phyloP scores from a whole-genome alignment of 2,329 filamentous ascomycete genomes.

The Aspergillus neoniger region DNA sequence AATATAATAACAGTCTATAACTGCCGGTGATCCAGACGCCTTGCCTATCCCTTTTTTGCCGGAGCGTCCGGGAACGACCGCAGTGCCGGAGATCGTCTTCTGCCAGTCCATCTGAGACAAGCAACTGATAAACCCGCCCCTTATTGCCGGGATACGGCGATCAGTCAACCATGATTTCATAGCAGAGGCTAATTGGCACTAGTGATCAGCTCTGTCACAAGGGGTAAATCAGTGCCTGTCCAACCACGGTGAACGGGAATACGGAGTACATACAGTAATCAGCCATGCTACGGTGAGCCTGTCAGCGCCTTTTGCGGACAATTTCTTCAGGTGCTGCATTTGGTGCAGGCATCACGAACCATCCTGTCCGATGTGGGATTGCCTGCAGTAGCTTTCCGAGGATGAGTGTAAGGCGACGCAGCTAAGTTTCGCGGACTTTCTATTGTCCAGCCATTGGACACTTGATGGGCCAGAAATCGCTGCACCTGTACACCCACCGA shows the following conservation, averaged over 20 bases:
- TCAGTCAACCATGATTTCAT: background rate
- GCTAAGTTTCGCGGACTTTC: background rate
- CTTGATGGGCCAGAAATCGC: background rate
- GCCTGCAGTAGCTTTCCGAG: background rate
- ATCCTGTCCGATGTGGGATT: background rate
- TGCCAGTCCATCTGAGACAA: background rate
- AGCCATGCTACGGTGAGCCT: background rate
- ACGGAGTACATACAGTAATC: background rate
- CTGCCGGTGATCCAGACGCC: background rate
- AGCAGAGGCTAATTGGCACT: background rate
- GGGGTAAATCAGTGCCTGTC: background rate
- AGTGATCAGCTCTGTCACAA: background rate
- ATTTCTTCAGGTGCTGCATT: background rate
- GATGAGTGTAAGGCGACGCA: background rate
- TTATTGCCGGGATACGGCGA: background rate
- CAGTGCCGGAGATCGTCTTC: background rate
- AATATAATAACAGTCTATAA: background rate
- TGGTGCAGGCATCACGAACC: background rate
- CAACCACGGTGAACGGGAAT: background rate
- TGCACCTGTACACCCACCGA: too few species aligned
- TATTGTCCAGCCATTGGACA: background rate
- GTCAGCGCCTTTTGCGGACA: background rate
- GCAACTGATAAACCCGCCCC: slow-evolving; percentile 1
- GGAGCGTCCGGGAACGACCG: background rate
- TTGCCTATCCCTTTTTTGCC: background rate